phyloP scores from a whole-genome alignment of 2,329 filamentous ascomycete species.

The Arachnopeziza araneosa region DNA sequence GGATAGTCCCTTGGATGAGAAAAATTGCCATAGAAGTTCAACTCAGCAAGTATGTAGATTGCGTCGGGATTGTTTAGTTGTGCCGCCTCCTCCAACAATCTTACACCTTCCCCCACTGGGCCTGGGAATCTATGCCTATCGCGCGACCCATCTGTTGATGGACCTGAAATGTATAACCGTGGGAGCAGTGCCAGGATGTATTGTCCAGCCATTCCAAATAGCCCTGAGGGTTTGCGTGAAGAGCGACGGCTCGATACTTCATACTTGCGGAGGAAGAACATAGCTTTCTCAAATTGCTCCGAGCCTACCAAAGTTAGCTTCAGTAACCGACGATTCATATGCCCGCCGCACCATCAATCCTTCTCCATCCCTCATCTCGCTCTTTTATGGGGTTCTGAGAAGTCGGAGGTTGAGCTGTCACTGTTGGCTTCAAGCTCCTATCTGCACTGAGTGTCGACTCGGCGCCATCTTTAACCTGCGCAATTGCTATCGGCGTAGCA shows the following conservation, averaged over 20 bases:
- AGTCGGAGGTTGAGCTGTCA: conserved; percentile 21
- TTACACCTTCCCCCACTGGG: conserved; percentile 51
- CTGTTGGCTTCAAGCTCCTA: conserved; percentile 22
- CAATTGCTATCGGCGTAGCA: conserved; percentile 15
- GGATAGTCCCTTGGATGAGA: conserved; percentile 78
- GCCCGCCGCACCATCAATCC: conserved; percentile 21
- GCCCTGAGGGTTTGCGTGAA: conserved; percentile 47
- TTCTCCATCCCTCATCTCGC: conserved; percentile 16
- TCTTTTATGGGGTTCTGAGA: conserved; percentile 24
- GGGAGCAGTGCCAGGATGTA: conserved; percentile 59
- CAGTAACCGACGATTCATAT: not conserved
- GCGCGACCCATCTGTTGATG: conserved; percentile 31
- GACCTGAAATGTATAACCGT: conserved; percentile 59
- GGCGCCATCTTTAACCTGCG: conserved; percentile 18
- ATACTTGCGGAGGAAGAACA: conserved; percentile 29
- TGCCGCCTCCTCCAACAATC: conserved; percentile 53
- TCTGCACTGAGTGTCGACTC: conserved; percentile 19
- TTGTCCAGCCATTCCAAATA: conserved; percentile 51
- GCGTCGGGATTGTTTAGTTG: conserved; percentile 65
- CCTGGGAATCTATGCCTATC: conserved; percentile 35
- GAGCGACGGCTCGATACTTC: conserved; percentile 26
- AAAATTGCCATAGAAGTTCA: conserved; percentile 96
- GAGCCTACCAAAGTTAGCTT: conserved; percentile 24
- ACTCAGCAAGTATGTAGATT: conserved; percentile 80
- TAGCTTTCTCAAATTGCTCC: conserved; percentile 33